Percentiles rank a stretch among this genome's conserved stretches.
Evolutionary conservation across 1,139 yeast species (phyloP).

Genomic region (Protomyces lactucae-debilis): DNA sequence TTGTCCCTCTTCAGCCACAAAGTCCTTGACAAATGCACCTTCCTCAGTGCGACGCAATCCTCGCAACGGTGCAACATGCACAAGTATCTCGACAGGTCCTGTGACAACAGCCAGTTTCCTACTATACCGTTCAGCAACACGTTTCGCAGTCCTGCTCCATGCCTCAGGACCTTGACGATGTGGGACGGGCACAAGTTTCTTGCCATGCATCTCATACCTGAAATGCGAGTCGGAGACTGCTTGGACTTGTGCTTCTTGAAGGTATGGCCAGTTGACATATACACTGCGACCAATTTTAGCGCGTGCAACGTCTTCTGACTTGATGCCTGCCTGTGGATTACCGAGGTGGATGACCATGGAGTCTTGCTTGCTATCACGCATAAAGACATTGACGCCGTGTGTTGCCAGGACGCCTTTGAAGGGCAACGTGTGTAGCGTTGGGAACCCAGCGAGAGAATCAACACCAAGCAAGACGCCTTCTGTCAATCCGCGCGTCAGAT

Average conservation of each 20-base stretch:
- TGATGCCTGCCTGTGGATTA: slow-evolving; percentile 51
- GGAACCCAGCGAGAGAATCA: slow-evolving; percentile 81
- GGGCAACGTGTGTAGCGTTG: slow-evolving; percentile 67
- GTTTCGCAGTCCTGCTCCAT: slow-evolving; percentile 42
- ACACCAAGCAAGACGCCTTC: slow-evolving; percentile 67
- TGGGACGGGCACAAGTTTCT: slow-evolving; percentile 42
- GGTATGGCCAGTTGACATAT: slow-evolving; percentile 82
- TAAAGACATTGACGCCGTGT: slow-evolving; percentile 72
- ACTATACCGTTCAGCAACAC: slow-evolving; percentile 43
- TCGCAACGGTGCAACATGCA: slow-evolving; percentile 66
- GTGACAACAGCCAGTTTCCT: slow-evolving; percentile 57
- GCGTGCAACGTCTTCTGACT: slow-evolving; percentile 51
- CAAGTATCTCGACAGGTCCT: slow-evolving; percentile 54
- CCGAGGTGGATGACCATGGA: slow-evolving; percentile 65
- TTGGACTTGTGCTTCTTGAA: slow-evolving; percentile 71
- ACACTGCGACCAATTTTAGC: slow-evolving; percentile 57
- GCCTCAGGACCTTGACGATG: slow-evolving; percentile 47
- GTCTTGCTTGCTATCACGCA: slow-evolving; percentile 76
- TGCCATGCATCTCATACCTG: slow-evolving; percentile 44
- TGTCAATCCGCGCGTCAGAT: slow-evolving; percentile 54
- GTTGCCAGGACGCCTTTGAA: slow-evolving; percentile 50
- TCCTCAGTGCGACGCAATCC: slow-evolving; percentile 65
- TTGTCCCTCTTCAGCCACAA: slow-evolving; percentile 48
- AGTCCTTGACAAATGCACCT: slow-evolving; percentile 72
- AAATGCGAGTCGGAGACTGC: slow-evolving; percentile 55